Percentiles rank a stretch among this genome's conserved stretches.
These are phyloP conservation scores for Diaporthe sp. DNA, from an alignment of 2,329 filamentous ascomycete species.

Conservation along the genomic window DNA sequence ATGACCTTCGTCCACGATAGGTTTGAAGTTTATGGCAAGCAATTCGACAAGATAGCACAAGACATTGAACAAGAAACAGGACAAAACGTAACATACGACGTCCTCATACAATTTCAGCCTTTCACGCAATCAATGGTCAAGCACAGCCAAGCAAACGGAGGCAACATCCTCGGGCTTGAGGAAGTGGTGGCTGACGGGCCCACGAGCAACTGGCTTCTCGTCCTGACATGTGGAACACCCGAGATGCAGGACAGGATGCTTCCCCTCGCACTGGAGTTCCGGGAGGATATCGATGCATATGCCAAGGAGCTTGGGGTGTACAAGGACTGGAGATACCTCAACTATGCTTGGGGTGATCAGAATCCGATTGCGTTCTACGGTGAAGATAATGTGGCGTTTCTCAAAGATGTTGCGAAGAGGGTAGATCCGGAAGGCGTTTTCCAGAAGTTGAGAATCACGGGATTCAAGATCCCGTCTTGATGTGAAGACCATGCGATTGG, in stretches of 20 bases:
- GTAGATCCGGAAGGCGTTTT: constrained; percentile 19
- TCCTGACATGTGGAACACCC: neutral
- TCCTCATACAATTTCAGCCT: constrained; percentile 9
- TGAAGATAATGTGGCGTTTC: constrained; percentile 12
- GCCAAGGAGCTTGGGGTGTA: constrained; percentile 8
- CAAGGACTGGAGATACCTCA: constrained; percentile 33
- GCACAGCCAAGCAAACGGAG: constrained; percentile 44
- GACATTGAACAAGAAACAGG: neutral
- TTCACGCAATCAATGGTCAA: constrained; percentile 18
- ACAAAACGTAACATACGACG: constrained; percentile 11
- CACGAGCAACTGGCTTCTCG: constrained; percentile 11
- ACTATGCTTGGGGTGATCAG: constrained; percentile 34
- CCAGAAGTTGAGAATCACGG: constrained; percentile 2
- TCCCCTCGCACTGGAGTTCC: neutral
- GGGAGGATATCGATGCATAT: neutral
- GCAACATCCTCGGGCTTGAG: constrained; percentile 51
- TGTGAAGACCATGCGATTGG: neutral
- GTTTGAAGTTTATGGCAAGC: neutral
- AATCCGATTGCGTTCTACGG: constrained; percentile 35
- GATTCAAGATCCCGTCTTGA: constrained; percentile 12
- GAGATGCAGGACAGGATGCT: constrained; percentile 1
- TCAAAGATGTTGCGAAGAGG: constrained; percentile 4
- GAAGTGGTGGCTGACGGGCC: constrained; percentile 39
- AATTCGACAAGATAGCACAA: constrained; percentile 12
- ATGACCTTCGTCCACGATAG: neutral